A percentile compares a stretch with the other conserved stretches of the same genome.
phyloP scores from a whole-genome alignment of 305 asterid species.

The Fraxinus velutina region DNA sequence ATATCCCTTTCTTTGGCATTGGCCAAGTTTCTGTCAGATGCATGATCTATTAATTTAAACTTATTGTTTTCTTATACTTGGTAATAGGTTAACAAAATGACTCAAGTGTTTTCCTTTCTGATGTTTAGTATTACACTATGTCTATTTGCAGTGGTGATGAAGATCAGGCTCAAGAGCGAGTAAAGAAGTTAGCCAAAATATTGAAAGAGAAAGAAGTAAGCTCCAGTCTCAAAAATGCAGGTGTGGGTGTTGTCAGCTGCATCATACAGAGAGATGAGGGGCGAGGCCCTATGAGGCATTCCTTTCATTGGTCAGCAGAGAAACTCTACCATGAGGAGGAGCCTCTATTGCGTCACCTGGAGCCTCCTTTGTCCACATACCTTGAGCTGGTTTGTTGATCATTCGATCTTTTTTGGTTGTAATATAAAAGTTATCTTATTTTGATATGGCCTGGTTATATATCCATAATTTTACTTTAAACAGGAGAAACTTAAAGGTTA shows the following conservation, averaged over 20 bases:
- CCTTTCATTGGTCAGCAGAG: constrained; percentile 84
- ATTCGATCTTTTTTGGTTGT: constrained; percentile 11
- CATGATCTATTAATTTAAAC: not conserved
- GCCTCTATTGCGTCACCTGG: constrained; percentile 89
- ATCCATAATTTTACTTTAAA: constrained; percentile 17
- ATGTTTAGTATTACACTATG: constrained; percentile 10
- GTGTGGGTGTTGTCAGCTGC: constrained; percentile 84
- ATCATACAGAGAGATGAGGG: constrained; percentile 98
- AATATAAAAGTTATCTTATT: not conserved
- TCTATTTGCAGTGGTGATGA: constrained; percentile 79
- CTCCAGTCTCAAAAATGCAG: constrained; percentile 76
- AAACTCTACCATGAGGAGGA: constrained; percentile 74
- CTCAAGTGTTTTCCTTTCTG: not conserved
- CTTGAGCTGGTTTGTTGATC: constrained; percentile 78
- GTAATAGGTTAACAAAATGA: not conserved
- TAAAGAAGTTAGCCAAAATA: constrained; percentile 83
- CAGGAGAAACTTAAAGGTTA: constrained; percentile 92
- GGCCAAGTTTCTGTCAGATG: not conserved
- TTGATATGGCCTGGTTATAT: constrained; percentile 15
- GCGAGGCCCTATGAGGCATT: constrained; percentile 97
- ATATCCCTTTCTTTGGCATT: constrained; percentile 8
- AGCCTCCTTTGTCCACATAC: constrained; percentile 96
- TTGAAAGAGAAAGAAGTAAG: constrained; percentile 84
- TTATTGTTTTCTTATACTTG: not conserved
- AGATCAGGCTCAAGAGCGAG: constrained; percentile 99